phyloP scores from a whole-genome alignment of 805 yeast genomes.

The Sugiyamaella mastotermitis region DNA sequence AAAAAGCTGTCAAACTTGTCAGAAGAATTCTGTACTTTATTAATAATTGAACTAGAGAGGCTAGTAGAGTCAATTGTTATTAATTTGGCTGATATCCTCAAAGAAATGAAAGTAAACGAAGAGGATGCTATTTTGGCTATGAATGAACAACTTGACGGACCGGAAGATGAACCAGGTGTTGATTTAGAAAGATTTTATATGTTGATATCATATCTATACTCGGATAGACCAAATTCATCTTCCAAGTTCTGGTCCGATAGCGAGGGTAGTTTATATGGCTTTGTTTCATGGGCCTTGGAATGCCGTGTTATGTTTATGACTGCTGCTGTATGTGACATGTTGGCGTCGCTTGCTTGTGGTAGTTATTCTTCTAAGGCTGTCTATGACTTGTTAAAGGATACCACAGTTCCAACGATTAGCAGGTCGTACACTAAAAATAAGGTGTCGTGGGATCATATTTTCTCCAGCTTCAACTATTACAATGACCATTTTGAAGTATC shows the following conservation, averaged over 20 bases:
- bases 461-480: slow-evolving; percentile 50
- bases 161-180: slow-evolving; percentile 55
- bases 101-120: slow-evolving; percentile 34
- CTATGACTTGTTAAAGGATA: slow-evolving; percentile 15
- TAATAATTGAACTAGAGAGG: slow-evolving; percentile 20
- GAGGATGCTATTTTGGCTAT: slow-evolving; percentile 30
- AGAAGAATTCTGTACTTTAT: slow-evolving; percentile 6
- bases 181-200: slow-evolving; percentile 86
- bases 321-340: slow-evolving; percentile 72
- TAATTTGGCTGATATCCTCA: slow-evolving; percentile 33
- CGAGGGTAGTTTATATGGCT: slow-evolving; percentile 65
- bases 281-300: slow-evolving; percentile 81
- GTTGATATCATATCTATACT: slow-evolving; percentile 63
- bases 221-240: slow-evolving; percentile 51
- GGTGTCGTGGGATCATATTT: slow-evolving; percentile 52
- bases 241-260: slow-evolving; percentile 61
- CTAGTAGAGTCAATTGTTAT: slow-evolving; percentile 27
- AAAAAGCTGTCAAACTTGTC: slow-evolving; percentile 12
- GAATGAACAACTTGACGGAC: slow-evolving; percentile 14
- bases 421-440: slow-evolving; percentile 25
- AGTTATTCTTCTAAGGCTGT: slow-evolving; percentile 42
- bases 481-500: slow-evolving; percentile 30
- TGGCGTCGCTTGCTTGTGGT: slow-evolving; percentile 69
- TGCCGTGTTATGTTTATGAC: slow-evolving; percentile 69
- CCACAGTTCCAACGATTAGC: too few species aligned